Base-by-base conservation (phyloP, 495 filamentous ascomycete species). In the Aspergillus wentii region DNA sequence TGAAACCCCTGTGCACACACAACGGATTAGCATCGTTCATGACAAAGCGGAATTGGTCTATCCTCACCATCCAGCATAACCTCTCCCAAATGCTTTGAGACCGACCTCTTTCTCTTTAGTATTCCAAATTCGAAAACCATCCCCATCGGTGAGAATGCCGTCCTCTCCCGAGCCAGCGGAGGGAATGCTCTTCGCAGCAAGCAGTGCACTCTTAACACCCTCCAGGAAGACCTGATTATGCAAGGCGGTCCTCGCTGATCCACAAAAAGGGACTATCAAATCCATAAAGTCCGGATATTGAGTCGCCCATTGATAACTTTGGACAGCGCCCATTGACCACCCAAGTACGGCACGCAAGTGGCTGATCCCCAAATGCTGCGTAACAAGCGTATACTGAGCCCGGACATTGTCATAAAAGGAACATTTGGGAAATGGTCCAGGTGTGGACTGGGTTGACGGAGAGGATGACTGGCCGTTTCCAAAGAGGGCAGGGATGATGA, bases 141-240 rank as follows among this genome's bases (percentile, higher is more conserved):
- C 44, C 11, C 55, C 43, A 6, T 56, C 48, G 22, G 52, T 51
- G 31, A 61, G 51, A 0, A 67, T 21, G 3, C 57, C 62, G 33
- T 64, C 57, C 21, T 72, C 41, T 8, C 68, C 62, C 23, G 63
- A 40, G 11, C 79, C 71, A 5, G 59, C 69, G 2, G 78, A 80
- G 4, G 55, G 46, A 3, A 68, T 65, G 6, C 71, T 64, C 42
- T 81, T 83, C 1, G 72, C 79, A 8, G 76, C 76, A n/a, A 82
- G 57, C 29, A 88, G 55, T 3, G 82, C 74, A 39, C 60, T 66
- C 52, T 86, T 88, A 2, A 85, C 78, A 1, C 83, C 82, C 44
- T 86, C 83, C 3, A 88, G 54, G 44, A 86, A 83, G 4, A 85
- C 82, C 43, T 85, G 66, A 40, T 87, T 88, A 33, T 87, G 83